Base-by-base conservation (phyloP, 2,329 filamentous ascomycete species). In the Torrubiella hemipterigena region DNA sequence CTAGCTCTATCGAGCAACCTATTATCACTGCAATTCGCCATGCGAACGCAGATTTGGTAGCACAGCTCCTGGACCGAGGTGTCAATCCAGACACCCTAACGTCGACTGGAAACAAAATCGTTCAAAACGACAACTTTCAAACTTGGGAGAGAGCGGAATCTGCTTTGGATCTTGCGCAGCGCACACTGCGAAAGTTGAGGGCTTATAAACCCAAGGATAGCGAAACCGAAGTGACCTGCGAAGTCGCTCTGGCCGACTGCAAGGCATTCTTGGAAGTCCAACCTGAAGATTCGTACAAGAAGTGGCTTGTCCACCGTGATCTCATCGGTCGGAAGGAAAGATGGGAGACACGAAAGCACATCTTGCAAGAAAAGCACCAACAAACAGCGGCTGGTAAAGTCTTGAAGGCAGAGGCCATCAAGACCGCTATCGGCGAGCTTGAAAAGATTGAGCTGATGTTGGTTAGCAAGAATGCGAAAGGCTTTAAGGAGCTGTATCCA, bases 271-370 rank as follows among this genome's bases (percentile, higher is more conserved):
- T n/a, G n/a, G n/a, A n/a, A n/a, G n/a, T n/a, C n/a, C n/a, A n/a
- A n/a, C n/a, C n/a, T n/a, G n/a, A n/a, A n/a, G n/a, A n/a, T n/a
- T 71, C 68, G 1, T 91, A 85, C 49, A 56, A 68, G 34, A 61
- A 74, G 42, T 78, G 67, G 63, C 44, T 63, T 10, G 65, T 59
- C 11, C 55, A 54, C 6, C 26, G 44, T n/a, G 56, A 61, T 11
- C 52, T 66, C 10, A 31, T 53, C 2, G 14, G 27, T 4, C 45
- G 51, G 37, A 52, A n/a, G 22, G 35, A 27, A 17, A 31, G n/a
- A 30, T 27, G 19, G 52, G 42, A 12, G n/a, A n/a, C n/a, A n/a
- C n/a, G n/a, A n/a, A n/a, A n/a, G n/a, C n/a, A n/a, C n/a, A n/a
- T n/a, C n/a, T n/a, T n/a, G n/a, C n/a, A n/a, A n/a, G n/a, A n/a